Evolutionary conservation across 495 filamentous ascomycete species (phyloP).

Genomic region (Tuber aestivum): DNA sequence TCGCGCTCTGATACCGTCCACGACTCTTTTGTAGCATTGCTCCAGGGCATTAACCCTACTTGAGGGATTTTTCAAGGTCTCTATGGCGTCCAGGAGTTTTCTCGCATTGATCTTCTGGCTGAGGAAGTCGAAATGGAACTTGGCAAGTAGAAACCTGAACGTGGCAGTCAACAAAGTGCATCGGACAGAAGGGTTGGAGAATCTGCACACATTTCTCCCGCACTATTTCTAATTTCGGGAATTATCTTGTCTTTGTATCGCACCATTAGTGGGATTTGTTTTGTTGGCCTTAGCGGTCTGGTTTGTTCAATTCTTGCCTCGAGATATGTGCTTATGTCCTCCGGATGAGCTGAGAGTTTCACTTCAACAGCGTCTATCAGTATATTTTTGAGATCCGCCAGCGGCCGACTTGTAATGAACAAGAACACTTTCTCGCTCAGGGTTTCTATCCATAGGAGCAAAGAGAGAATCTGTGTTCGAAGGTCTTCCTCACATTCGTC

Average conservation of each 20-base stretch:
- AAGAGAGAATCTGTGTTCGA: constrained; percentile 16
- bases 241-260: constrained; percentile 18
- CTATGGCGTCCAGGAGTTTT: constrained; percentile 13
- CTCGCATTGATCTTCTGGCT: constrained; percentile 18
- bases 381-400: constrained; percentile 14
- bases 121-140: constrained; percentile 22
- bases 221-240: constrained; percentile 13
- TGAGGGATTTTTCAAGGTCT: constrained; percentile 15
- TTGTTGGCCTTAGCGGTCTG: constrained; percentile 5
- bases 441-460: constrained; percentile 12
- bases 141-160: constrained; percentile 27
- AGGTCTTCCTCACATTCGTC: constrained; percentile 24
- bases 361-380: constrained; percentile 9
- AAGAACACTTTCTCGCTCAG: not conserved
- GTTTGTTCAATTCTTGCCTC: constrained; percentile 9
- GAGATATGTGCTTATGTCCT: constrained; percentile 23
- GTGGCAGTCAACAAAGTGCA: not conserved
- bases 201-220: constrained; percentile 25
- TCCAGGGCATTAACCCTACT: constrained; percentile 8
- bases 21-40: constrained; percentile 18
- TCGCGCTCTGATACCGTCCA: constrained; percentile 9
- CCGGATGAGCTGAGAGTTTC: constrained; percentile 11
- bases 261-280: not conserved
- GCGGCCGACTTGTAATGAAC: constrained; percentile 23
- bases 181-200: not conserved